phyloP scores from a whole-genome alignment of 2,329 filamentous ascomycete species.

The Ascochyta koolunga region DNA sequence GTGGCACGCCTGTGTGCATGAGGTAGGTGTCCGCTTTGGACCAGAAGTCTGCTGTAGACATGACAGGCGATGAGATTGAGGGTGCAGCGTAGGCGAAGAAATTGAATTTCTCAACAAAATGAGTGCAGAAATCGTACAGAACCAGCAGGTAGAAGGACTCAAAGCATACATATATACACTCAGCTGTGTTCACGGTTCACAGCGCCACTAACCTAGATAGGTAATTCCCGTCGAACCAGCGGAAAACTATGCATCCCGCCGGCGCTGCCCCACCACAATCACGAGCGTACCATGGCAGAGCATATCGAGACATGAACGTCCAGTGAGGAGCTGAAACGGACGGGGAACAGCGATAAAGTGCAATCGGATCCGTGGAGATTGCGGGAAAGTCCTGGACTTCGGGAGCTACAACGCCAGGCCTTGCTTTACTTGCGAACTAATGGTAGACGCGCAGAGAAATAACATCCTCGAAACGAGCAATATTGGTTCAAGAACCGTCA shows the following conservation, averaged over 20 bases:
- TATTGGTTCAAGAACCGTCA: too few species aligned
- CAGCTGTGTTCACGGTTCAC: background rate
- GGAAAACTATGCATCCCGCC: background rate
- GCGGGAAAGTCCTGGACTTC: too few species aligned
- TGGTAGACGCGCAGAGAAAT: too few species aligned
- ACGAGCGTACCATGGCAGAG: background rate
- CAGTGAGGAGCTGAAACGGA: too few species aligned
- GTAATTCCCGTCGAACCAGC: background rate
- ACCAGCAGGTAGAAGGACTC: background rate
- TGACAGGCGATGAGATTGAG: background rate
- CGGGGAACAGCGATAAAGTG: too few species aligned
- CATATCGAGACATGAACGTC: too few species aligned
- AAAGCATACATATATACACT: background rate
- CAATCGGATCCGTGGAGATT: too few species aligned
- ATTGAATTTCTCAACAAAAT: background rate
- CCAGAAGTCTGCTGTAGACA: conserved; percentile 2
- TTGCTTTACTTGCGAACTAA: too few species aligned
- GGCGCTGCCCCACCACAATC: background rate
- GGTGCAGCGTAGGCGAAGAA: background rate
- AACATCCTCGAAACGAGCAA: too few species aligned
- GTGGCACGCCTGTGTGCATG: conserved; percentile 9
- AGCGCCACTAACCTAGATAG: background rate
- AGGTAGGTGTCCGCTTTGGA: conserved; percentile 7
- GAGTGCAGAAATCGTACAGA: background rate
- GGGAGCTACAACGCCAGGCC: too few species aligned